A percentile compares a stretch with the other conserved stretches of the same genome.
Conservation (phyloP, 2,329 filamentous ascomycete genomes). For the Aphanocladium album region DNA sequence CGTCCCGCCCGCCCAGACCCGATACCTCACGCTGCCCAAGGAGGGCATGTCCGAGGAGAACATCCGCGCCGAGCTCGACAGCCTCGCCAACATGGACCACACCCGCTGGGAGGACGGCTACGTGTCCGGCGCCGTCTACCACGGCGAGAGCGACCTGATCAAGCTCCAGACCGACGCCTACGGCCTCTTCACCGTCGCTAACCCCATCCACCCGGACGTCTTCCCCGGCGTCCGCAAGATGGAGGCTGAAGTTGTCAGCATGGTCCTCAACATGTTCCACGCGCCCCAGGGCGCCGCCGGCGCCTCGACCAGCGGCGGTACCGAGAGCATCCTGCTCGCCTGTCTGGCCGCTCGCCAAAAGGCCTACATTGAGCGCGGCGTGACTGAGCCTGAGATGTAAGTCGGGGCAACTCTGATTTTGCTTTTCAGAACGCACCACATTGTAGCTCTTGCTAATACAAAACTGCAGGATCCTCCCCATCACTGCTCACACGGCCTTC, state of each 20-base stretch:
- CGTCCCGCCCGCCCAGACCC: constrained; percentile 62
- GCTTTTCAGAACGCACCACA: too few species aligned
- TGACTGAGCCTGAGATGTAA: constrained; percentile 93
- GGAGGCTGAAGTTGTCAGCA: constrained; percentile 96
- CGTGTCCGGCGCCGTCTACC: constrained; percentile 93
- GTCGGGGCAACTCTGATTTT: too few species aligned
- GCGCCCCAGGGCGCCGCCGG: constrained; percentile 80
- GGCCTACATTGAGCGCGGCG: constrained; percentile 75
- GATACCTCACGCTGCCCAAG: constrained; percentile 72
- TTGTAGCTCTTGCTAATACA: too few species aligned
- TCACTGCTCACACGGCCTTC: constrained; percentile 94
- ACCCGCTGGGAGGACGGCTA: constrained; percentile 94
- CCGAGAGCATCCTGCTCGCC: constrained; percentile 95
- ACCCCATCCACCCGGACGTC: constrained; percentile 96
- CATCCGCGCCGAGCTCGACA: constrained; percentile 72
- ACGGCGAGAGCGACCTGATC: constrained; percentile 78
- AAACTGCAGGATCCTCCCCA: constrained; percentile 71
- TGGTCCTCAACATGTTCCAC: constrained; percentile 88
- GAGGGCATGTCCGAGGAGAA: constrained; percentile 78
- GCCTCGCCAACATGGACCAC: constrained; percentile 81
- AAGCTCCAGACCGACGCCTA: constrained; percentile 89
- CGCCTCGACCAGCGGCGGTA: constrained; percentile 86
- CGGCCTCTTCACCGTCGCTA: constrained; percentile 88
- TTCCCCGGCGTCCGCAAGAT: constrained; percentile 98
- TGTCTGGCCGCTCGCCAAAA: constrained; percentile 87